Conservation (phyloP, 257 asterid genomes). For the Nemophila menziesii region DNA sequence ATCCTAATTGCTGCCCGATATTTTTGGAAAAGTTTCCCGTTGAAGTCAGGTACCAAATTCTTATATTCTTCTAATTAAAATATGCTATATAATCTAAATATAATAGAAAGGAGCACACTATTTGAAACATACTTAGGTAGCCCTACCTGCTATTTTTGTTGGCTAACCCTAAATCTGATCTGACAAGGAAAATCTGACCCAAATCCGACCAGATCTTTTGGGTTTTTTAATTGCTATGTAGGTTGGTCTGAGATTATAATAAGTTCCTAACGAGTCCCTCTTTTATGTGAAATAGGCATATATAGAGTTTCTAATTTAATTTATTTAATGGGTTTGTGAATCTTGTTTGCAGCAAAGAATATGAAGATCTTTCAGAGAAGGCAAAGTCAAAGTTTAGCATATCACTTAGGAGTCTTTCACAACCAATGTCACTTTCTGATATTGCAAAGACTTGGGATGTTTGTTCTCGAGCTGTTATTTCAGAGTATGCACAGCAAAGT, state of each 20-base stretch:
- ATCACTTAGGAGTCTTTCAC: slow-evolving; percentile 56
- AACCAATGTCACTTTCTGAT: slow-evolving; percentile 60
- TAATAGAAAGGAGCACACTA: too few species aligned
- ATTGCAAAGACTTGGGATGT: slow-evolving; percentile 74
- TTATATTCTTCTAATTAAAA: neutral
- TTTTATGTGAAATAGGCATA: too few species aligned
- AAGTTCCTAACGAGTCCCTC: too few species aligned
- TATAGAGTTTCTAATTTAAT: too few species aligned
- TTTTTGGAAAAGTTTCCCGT: slow-evolving; percentile 67
- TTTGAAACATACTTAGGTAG: too few species aligned
- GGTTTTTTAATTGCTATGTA: too few species aligned
- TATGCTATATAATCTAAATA: too few species aligned
- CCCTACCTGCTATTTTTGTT: neutral
- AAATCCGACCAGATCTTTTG: too few species aligned
- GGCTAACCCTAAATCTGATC: neutral
- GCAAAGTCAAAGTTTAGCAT: slow-evolving; percentile 56
- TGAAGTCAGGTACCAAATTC: slow-evolving; percentile 49
- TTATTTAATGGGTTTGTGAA: neutral
- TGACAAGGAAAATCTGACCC: too few species aligned
- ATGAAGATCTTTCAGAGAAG: slow-evolving; percentile 65
- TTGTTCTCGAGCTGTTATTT: slow-evolving; percentile 56
- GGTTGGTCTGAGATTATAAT: too few species aligned
- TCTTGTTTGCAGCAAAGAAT: slow-evolving; percentile 41
- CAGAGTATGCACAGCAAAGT: slow-evolving; percentile 52
- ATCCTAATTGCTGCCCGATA: slow-evolving; percentile 63